A percentile compares a stretch with the other conserved stretches of the same genome.
These are phyloP conservation scores for Fusarium sororula DNA, from an alignment of 2,329 filamentous ascomycete genomes.

Conservation along the genomic window DNA sequence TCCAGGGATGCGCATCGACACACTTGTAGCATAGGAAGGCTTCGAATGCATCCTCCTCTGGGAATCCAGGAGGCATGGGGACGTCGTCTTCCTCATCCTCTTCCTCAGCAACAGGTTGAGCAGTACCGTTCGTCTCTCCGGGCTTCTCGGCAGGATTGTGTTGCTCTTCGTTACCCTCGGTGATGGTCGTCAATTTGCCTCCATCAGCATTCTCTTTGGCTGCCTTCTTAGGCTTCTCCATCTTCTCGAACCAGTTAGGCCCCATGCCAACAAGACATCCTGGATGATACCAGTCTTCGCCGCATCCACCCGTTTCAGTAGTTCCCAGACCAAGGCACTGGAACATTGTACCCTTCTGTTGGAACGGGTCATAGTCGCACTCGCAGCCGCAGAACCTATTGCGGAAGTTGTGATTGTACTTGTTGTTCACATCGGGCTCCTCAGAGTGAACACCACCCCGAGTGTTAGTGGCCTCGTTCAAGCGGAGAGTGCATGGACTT, in stretches of 20 bases:
- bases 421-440: conserved; percentile 75
- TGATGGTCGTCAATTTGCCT: conserved; percentile 57
- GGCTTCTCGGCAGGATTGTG: conserved; percentile 30
- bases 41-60: conserved; percentile 87
- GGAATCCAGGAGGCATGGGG: conserved; percentile 85
- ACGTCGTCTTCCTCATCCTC: conserved; percentile 65
- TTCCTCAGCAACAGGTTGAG: conserved; percentile 37
- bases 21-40: conserved; percentile 95
- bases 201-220: conserved; percentile 15
- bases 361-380: conserved; percentile 85
- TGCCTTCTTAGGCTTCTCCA: conserved; percentile 49
- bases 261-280: conserved; percentile 87
- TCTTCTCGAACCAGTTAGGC: conserved; percentile 73
- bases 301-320: conserved; percentile 84
- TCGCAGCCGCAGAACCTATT: conserved; percentile 93
- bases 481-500: conserved; percentile 78
- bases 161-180: conserved; percentile 56
- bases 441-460: conserved; percentile 84
- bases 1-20: conserved; percentile 86
- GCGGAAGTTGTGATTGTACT: conserved; percentile 94
- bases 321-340: conserved; percentile 90
- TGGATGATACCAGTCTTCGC: conserved; percentile 98
- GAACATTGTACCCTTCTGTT: conserved; percentile 97
- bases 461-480: conserved; percentile 75
- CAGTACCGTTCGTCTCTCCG: conserved; percentile 26